phyloP scores from a whole-genome alignment of 306 rosid species.

The Heteromeles arbutifolia region DNA sequence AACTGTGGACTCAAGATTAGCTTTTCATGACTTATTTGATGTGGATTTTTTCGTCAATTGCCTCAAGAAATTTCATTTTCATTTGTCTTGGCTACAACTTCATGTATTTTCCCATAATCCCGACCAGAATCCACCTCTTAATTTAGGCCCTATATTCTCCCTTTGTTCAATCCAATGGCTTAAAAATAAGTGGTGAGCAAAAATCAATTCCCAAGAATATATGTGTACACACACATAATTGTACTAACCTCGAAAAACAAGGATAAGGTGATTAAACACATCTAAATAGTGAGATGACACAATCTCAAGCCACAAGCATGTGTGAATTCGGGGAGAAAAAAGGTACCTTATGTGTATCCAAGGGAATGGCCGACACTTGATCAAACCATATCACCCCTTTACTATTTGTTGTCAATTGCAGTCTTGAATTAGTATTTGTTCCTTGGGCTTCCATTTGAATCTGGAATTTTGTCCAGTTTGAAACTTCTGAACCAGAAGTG shows the following conservation, averaged over 20 bases:
- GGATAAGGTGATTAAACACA: not conserved
- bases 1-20: not conserved
- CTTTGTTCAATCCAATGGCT: too few species aligned
- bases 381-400: constrained; percentile 53
- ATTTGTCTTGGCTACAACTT: not conserved
- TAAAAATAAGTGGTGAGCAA: too few species aligned
- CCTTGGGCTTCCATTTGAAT: constrained; percentile 36
- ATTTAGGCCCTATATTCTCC: not conserved
- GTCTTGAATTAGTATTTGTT: constrained; percentile 37
- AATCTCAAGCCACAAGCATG: not conserved
- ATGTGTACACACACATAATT: not conserved
- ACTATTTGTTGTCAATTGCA: constrained; percentile 42
- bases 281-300: not conserved
- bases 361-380: constrained; percentile 55
- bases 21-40: not conserved
- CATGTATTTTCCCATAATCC: not conserved
- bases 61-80: not conserved
- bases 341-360: constrained; percentile 42
- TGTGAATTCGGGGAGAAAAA: not conserved
- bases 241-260: not conserved
- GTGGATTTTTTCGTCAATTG: not conserved
- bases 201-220: too few species aligned
- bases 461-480: constrained; percentile 42
- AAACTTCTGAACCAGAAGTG: constrained; percentile 47
- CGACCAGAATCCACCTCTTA: not conserved